These are phyloP conservation scores for Yarrowia sp. DNA, from an alignment of 805 yeast species.

Conservation along the genomic window DNA sequence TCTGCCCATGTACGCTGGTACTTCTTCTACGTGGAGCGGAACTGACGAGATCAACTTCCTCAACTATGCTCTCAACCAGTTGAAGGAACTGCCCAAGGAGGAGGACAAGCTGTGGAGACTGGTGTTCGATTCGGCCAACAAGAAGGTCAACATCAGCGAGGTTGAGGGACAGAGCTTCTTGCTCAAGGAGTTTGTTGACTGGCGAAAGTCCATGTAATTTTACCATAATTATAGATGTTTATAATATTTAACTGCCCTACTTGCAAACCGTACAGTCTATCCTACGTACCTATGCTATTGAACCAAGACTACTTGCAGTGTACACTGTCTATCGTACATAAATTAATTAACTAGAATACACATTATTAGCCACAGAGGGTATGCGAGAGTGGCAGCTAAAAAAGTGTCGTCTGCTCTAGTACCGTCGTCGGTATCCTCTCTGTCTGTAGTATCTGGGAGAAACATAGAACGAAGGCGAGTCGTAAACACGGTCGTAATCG, in stretches of 20 bases:
- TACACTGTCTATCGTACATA: neutral
- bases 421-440: neutral
- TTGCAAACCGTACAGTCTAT: no score
- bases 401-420: neutral
- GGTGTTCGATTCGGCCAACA: slow-evolving; percentile 3
- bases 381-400: no score
- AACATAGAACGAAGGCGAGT: slow-evolving; percentile 4
- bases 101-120: slow-evolving; percentile 38
- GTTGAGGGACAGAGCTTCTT: slow-evolving; percentile 48
- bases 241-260: neutral
- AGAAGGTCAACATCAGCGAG: neutral
- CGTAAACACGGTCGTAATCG: neutral
- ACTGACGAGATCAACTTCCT: slow-evolving; percentile 76
- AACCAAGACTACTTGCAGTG: neutral
- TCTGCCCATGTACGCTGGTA: slow-evolving; percentile 50
- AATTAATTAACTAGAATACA: slow-evolving; percentile 13
- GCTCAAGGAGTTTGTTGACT: slow-evolving; percentile 51
- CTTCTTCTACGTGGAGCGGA: slow-evolving; percentile 62
- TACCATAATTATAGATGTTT: neutral
- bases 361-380: neutral
- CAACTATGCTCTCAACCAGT: slow-evolving; percentile 85
- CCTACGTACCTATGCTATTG: no score
- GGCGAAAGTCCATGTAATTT: slow-evolving; percentile 44
- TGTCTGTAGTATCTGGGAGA: slow-evolving; percentile 24
- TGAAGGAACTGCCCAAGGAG: slow-evolving; percentile 52